Evolutionary conservation across 257 asterid genomes (phyloP).

Genomic region (Haberlea rhodopensis): DNA sequence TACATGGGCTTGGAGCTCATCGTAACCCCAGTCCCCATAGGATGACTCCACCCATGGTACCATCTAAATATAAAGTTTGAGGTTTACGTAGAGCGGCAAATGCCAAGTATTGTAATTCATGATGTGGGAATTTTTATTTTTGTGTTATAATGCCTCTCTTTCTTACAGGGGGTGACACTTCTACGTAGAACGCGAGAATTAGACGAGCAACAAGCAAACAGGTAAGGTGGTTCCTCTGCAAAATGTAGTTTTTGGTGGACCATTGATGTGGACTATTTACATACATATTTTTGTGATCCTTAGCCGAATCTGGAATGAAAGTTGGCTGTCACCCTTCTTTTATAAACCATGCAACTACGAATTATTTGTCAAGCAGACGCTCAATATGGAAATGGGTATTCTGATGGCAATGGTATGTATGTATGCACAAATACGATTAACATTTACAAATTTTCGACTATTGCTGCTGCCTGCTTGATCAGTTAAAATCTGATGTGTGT

Average conservation of each 20-base stretch:
- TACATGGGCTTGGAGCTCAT: too few relatives aligned
- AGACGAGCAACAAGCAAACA: conserved; percentile 31
- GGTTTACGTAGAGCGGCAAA: not conserved
- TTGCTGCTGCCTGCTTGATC: not conserved
- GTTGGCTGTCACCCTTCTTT: conserved; percentile 31
- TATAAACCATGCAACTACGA: conserved; percentile 41
- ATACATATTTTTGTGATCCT: conserved; percentile 6
- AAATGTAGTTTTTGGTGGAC: not conserved
- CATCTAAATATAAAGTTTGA: too few relatives aligned
- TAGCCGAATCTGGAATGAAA: conserved; percentile 35
- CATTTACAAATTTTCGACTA: not conserved
- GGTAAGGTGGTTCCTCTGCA: conserved; percentile 9
- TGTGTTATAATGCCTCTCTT: not conserved
- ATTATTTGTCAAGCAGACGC: conserved; percentile 35
- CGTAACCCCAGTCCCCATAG: too few relatives aligned
- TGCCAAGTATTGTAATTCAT: too few relatives aligned
- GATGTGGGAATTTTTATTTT: too few relatives aligned
- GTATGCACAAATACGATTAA: not conserved
- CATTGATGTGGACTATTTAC: not conserved
- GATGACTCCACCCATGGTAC: too few relatives aligned
- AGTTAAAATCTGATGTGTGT: not conserved
- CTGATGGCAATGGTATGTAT: conserved; percentile 39
- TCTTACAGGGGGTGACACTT: conserved; percentile 29
- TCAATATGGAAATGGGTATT: conserved; percentile 36
- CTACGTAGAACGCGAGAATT: conserved; percentile 29